Evolutionary conservation across 306 rosid genomes (phyloP).

Genomic region (Trifolium subterraneum): DNA sequence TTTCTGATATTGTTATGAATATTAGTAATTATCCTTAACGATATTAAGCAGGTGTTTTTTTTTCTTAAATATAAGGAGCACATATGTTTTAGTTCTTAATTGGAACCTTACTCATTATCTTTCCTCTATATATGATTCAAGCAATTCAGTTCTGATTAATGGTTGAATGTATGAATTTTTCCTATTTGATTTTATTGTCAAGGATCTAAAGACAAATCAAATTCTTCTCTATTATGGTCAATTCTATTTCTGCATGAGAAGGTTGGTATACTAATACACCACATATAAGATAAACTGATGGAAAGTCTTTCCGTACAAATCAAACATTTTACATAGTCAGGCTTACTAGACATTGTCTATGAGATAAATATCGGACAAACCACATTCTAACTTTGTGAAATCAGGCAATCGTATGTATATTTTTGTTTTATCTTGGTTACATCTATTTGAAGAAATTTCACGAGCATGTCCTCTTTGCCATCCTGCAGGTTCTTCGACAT

Average conservation of each 20-base stretch:
- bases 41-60: not conserved
- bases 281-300: not conserved
- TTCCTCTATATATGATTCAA: not conserved
- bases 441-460: conserved; percentile 5
- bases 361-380: not conserved
- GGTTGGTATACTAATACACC: not conserved
- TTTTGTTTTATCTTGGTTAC: not conserved
- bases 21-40: not conserved
- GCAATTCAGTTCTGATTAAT: not conserved
- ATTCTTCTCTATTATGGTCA: not conserved
- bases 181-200: not conserved
- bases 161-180: not conserved
- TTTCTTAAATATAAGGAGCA: not conserved
- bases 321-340: not conserved
- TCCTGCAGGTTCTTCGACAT: conserved; percentile 91
- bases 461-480: conserved; percentile 13
- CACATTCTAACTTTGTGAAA: not conserved
- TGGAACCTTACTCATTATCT: not conserved
- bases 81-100: not conserved
- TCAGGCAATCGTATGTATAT: not conserved
- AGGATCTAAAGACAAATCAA: not conserved
- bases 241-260: not conserved
- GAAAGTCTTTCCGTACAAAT: not conserved
- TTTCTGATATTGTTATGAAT: not conserved
- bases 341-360: not conserved